Evolutionary conservation across 495 filamentous ascomycete species (phyloP), one percentile per base, ranked within the genome.

Genomic region (Aspergillus avenaceus): DNA sequence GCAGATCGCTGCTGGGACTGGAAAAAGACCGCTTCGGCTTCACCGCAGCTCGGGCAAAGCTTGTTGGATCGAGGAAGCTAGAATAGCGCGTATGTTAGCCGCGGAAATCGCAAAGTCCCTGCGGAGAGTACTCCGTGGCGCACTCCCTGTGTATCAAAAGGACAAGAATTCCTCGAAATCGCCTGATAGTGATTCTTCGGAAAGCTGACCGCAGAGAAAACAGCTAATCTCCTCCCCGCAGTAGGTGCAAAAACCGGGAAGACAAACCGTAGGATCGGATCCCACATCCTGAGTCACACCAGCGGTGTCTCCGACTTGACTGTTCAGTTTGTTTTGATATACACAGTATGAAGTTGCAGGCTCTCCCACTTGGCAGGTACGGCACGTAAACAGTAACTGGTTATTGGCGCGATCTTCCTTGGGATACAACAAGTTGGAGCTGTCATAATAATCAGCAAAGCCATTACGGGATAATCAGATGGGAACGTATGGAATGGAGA

Each of bases 201-300:
- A 42, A 8, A 50, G 12, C 28, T 63, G 51, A 16, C 66, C 73
- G 49, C 81, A 84, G 18, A 59, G 47, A 36, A 59, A 64, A 60
- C 79, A 84, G 32, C 66, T 47, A 32, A 83, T 69, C 43, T 73
- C 67, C 18, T 76, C 65, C 12, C 79, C 80, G 56, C 80, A 84
- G 31, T 62, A 56, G n/a, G 67, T 69, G 54, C 78, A 84, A 50
- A 79, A 69, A 69, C 66, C 64, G 55, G 71, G 64, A 59, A 69
- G 57, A 95, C 91, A 76, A 81, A 97, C 91, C 83, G 95, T 99
- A 67, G 93, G 93, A 78, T 99, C 93, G 55, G 84, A 87, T 65
- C 82, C 90, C 49, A 99, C 91, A 71, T 99, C 93, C 70, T 95
- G 88, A 32, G 91, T 96, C 49, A 97, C 92, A 68, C 93, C 93